Evolutionary conservation across 2,329 filamentous ascomycete species (phyloP), one percentile per base, ranked within the genome.

Genomic region (Beauveria asiatica): DNA sequence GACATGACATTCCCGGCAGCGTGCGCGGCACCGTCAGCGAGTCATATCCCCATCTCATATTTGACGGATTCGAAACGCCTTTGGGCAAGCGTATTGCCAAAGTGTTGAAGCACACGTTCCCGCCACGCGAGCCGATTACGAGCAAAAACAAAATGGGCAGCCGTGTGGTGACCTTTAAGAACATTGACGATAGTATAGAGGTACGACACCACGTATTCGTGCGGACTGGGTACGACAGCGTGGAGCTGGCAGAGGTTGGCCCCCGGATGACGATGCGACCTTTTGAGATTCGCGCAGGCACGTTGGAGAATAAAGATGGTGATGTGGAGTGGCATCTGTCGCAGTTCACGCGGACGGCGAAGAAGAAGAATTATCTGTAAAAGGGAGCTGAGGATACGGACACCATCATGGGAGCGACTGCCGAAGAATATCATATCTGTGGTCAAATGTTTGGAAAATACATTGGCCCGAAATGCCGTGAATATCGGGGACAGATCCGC

Each of bases 241-340:
- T 97, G 3, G 92, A 96, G 73, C 75, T 96, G 67, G 87, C 89
- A 16, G 92, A 96, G 72, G 91, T 96, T 55, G 92, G 93, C 0
- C 94, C 94, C 1, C 82, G 94, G 61, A 96, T 97, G 90, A 96
- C 92, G n/a, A 94, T 97, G 91, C 82, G 91, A 66, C 78, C 92
- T 57, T 99, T 97, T 70, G 91, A 97, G 76, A 96, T 99, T 63
- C 83, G 92, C 51, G 88, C 87, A 57, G 93, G 94, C 17, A 96
- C 93, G 4, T 78, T 97, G 62, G 94, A 97, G 71, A 96, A 92
- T 69, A 95, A 95, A 73, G 90, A 95, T 66, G 93, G 93, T 4
- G 94, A 99, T 74, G 86, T 95, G 5, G 94, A 99, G 75, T 99
- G 94, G 94, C 89, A 94, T 64, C 80, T 99, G 64, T 95, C 90